Evolutionary conservation across 257 asterid genomes (phyloP).

Genomic region (Nicotiana benthamiana): DNA sequence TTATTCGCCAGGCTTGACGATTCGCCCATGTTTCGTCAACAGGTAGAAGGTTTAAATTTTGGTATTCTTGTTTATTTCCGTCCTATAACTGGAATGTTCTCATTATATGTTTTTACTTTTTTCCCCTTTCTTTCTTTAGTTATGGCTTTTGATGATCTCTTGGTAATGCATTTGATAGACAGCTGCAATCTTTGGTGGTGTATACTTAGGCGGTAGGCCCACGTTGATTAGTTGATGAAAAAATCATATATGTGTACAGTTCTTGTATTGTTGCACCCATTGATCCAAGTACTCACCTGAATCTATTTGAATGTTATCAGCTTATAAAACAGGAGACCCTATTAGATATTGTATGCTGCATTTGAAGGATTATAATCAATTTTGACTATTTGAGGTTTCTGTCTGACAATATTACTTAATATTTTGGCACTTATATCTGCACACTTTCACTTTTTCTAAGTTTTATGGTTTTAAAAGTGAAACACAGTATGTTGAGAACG

Average conservation of each 20-base stretch:
- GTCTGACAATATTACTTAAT: neutral
- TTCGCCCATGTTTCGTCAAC: conserved; percentile 98
- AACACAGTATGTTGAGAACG: neutral
- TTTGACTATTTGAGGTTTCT: neutral
- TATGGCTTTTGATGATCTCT: neutral
- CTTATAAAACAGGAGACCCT: too few species aligned
- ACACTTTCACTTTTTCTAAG: neutral
- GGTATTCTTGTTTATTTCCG: neutral
- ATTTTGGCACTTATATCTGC: neutral
- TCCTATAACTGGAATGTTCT: neutral
- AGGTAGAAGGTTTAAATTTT: conserved; percentile 37
- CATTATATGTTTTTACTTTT: neutral
- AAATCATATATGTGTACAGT: neutral
- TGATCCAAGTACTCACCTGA: too few species aligned
- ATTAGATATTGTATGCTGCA: neutral
- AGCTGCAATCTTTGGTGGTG: neutral
- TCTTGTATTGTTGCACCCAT: neutral
- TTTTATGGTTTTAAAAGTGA: neutral
- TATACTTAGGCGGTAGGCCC: neutral
- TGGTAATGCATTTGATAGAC: neutral
- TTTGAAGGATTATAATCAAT: neutral
- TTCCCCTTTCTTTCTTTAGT: neutral
- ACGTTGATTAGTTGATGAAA: neutral
- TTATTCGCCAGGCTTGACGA: conserved; percentile 74
- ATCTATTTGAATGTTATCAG: too few species aligned